Conservation (phyloP, 208 protist species). For the Entamoeba invadens region DNA sequence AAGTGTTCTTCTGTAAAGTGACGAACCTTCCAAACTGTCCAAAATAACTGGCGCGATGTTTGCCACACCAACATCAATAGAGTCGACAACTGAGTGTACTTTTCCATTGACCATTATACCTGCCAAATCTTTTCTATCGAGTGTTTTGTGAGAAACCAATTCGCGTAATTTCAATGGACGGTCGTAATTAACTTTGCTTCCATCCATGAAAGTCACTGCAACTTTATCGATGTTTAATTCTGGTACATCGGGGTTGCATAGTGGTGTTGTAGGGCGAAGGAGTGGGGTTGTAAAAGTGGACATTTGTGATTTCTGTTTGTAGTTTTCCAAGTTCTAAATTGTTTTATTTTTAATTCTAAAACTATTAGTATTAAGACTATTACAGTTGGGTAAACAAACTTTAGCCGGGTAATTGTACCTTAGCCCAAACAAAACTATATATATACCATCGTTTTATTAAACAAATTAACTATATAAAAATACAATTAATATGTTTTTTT, state of each 20-base stretch:
- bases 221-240: neutral
- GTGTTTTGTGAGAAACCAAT: neutral
- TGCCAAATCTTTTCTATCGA: neutral
- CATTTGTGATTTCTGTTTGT: neutral
- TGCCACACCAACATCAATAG: neutral
- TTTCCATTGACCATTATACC: neutral
- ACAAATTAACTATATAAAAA: too few species aligned
- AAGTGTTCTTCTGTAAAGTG: slow-evolving; percentile 10
- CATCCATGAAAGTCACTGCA: neutral
- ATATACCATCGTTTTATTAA: too few species aligned
- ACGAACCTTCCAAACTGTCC: neutral
- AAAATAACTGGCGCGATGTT: neutral
- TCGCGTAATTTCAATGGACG: neutral
- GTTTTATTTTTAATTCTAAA: too few species aligned
- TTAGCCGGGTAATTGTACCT: too few species aligned
- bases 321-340: neutral
- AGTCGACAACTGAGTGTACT: neutral
- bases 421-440: too few species aligned
- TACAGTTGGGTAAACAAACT: too few species aligned
- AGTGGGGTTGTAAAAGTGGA: neutral
- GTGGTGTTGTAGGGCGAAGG: neutral
- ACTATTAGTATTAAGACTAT: too few species aligned
- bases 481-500: too few species aligned
- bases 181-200: neutral
- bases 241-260: neutral